Percentiles rank a stretch among this genome's conserved stretches.
phyloP scores from a whole-genome alignment of 1,284 basidiomycete genomes.

The Neolentinus lepideus region DNA sequence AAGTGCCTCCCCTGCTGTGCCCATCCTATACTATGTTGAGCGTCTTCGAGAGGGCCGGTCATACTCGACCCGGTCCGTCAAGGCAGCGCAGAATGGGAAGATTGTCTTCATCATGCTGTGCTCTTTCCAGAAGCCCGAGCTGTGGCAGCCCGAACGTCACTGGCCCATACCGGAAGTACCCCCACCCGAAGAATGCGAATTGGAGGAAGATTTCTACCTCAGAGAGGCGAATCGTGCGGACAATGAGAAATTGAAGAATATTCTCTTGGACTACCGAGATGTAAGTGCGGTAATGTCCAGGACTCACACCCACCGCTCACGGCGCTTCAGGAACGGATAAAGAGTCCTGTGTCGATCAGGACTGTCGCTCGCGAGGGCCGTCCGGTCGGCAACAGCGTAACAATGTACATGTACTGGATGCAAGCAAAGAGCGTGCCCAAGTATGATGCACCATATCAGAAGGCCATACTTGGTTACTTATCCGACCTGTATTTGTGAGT shows the following conservation, averaged over 20 bases:
- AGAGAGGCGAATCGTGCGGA: slow-evolving; percentile 24
- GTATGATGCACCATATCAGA: slow-evolving; percentile 71
- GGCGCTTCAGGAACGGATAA: slow-evolving; percentile 47
- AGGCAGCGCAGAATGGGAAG: slow-evolving; percentile 69
- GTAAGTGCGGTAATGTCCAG: slow-evolving; percentile 24
- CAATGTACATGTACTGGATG: slow-evolving; percentile 75
- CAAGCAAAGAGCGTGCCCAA: slow-evolving; percentile 59
- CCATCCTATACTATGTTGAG: slow-evolving; percentile 84
- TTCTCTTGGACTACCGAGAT: slow-evolving; percentile 33
- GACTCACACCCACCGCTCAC: neutral
- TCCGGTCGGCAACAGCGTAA: slow-evolving; percentile 34
- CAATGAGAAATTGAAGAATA: slow-evolving; percentile 23
- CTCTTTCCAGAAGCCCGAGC: slow-evolving; percentile 81
- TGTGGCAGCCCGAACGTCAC: slow-evolving; percentile 60
- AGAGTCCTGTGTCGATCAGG: slow-evolving; percentile 67
- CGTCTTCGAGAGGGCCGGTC: slow-evolving; percentile 76
- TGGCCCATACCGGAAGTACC: slow-evolving; percentile 58
- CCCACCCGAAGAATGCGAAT: slow-evolving; percentile 57
- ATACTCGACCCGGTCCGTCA: slow-evolving; percentile 69
- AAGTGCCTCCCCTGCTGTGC: slow-evolving; percentile 69
- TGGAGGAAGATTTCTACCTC: slow-evolving; percentile 42
- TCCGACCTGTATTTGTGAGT: slow-evolving; percentile 79
- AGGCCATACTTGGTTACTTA: slow-evolving; percentile 83
- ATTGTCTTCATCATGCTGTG: slow-evolving; percentile 81
- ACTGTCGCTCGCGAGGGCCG: slow-evolving; percentile 2